phyloP scores from a whole-genome alignment of 116 monocot species.

The Zostera marina region DNA sequence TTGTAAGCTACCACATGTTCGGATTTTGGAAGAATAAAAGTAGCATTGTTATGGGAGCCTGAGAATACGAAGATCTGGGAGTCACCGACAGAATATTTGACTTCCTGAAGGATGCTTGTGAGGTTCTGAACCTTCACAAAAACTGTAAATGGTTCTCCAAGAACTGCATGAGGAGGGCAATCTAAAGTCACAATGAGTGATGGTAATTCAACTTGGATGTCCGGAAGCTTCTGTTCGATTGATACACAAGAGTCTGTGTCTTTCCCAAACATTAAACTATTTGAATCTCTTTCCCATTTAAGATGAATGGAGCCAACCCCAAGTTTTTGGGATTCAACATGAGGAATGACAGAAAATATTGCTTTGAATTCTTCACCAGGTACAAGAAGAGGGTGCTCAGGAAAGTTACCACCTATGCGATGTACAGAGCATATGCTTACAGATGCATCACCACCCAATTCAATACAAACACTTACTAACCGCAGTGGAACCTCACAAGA shows the following conservation, averaged over 20 bases:
- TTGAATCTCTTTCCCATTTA: conserved; percentile 38
- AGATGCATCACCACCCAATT: conserved; percentile 15
- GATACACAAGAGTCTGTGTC: conserved; percentile 11
- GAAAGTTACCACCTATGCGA: conserved; percentile 16
- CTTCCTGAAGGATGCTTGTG: conserved; percentile 75
- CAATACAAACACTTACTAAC: conserved; percentile 38
- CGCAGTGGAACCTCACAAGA: conserved; percentile 68
- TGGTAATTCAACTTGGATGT: conserved; percentile 50
- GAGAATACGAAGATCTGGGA: conserved; percentile 81
- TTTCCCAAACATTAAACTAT: conserved; percentile 4
- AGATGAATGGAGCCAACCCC: conserved; percentile 41
- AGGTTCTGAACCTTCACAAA: conserved; percentile 48
- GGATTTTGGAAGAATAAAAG: conserved; percentile 55
- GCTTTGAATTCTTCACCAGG: conserved; percentile 76
- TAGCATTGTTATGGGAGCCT: conserved; percentile 52
- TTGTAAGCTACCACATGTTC: conserved; percentile 59
- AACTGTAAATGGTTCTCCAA: conserved; percentile 65
- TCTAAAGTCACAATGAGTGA: conserved; percentile 58
- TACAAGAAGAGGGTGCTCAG: conserved; percentile 23
- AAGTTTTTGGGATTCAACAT: conserved; percentile 22
- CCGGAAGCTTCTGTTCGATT: conserved; percentile 50
- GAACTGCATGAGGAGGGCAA: conserved; percentile 68
- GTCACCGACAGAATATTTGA: conserved; percentile 71
- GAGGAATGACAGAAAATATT: conserved; percentile 55
- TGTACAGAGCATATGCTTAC: conserved; percentile 20